Conservation (phyloP, 495 filamentous ascomycete species). For the Daldinia caldariorum region DNA sequence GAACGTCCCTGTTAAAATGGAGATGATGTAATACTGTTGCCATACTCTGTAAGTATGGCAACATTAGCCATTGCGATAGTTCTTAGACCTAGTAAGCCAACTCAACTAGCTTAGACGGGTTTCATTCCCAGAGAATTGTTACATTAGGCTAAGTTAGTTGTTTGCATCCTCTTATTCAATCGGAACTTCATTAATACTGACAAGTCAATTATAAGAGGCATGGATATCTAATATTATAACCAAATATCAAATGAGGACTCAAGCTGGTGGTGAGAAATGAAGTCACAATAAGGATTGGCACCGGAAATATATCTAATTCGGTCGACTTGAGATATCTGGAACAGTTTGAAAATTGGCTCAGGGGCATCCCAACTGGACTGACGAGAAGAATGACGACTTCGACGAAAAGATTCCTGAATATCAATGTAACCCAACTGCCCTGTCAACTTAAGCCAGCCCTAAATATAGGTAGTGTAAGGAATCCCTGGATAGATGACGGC, state of each 20-base stretch:
- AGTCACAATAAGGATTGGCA: neutral
- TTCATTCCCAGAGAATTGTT: too few species aligned
- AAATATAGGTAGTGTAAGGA: conserved; percentile 10
- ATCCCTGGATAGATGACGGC: conserved; percentile 25
- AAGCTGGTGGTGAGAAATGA: neutral
- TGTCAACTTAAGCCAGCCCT: conserved; percentile 6
- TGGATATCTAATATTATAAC: neutral
- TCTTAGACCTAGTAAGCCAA: neutral
- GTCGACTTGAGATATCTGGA: conserved; percentile 1
- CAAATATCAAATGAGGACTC: neutral
- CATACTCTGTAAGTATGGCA: conserved; percentile 21
- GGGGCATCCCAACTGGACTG: conserved; percentile 1
- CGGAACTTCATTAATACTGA: too few species aligned
- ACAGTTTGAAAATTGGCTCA: conserved; percentile 23
- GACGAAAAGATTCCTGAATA: conserved; percentile 12
- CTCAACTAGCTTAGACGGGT: neutral
- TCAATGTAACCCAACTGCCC: conserved; percentile 28
- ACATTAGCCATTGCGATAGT: conserved; percentile 11
- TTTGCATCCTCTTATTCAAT: too few species aligned
- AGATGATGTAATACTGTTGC: conserved; percentile 26
- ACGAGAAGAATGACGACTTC: conserved; percentile 25
- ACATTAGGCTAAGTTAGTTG: too few species aligned
- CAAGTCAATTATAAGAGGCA: neutral
- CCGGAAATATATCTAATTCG: neutral
- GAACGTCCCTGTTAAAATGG: neutral